Conservation (phyloP, 169 alveolate genomes). For the Eimeria sp. region DNA sequence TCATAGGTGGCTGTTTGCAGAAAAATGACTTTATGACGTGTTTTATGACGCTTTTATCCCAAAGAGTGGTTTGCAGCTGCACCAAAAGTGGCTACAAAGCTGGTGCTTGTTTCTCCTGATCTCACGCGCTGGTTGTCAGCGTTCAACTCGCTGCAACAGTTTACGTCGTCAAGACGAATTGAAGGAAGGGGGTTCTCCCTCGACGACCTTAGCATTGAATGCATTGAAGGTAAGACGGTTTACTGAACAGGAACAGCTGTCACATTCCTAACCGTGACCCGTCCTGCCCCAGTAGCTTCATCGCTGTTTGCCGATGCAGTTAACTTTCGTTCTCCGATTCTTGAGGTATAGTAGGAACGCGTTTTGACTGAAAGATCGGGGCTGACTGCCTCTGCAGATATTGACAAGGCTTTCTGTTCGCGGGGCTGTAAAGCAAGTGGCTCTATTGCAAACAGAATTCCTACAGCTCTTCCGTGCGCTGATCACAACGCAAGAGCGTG, state of each 20-base stretch:
- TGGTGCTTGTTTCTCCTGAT: conserved; percentile 20
- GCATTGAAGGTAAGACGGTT: conserved; percentile 43
- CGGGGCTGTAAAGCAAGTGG: conserved; percentile 40
- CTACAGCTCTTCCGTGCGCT: conserved; percentile 35
- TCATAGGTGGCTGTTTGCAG: conserved; percentile 19
- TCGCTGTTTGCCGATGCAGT: neutral
- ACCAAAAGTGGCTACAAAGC: conserved; percentile 31
- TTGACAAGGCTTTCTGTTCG: neutral
- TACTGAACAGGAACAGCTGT: neutral
- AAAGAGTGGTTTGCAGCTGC: conserved; percentile 20
- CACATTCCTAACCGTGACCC: neutral
- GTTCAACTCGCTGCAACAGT: neutral
- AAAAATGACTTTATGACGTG: neutral
- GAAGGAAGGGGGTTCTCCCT: neutral
- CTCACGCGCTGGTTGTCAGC: conserved; percentile 5
- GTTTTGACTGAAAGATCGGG: neutral
- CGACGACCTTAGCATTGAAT: conserved; percentile 23
- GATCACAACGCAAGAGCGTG: conserved; percentile 10
- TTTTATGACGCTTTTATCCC: neutral
- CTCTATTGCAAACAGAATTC: conserved; percentile 24
- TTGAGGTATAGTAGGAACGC: neutral
- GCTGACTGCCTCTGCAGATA: neutral
- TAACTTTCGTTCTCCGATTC: neutral
- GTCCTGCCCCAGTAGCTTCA: neutral
- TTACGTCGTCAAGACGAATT: neutral